Conservation (phyloP, 441 rosid genomes). For the Euphorbia schlechtendalii region DNA sequence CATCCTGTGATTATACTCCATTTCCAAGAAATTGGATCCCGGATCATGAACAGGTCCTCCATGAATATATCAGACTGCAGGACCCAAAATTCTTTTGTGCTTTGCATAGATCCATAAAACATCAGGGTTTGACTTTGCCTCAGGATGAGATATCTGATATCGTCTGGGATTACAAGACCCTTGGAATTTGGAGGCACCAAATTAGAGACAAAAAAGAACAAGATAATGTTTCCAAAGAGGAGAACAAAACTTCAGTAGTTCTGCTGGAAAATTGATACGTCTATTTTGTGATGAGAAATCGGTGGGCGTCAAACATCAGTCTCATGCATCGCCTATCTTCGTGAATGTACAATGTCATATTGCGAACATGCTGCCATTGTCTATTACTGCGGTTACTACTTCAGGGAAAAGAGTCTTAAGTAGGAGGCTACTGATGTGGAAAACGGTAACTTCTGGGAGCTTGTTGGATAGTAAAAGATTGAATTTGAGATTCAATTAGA, state of each 20-base stretch:
- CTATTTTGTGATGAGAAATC: not conserved
- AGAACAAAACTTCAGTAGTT: constrained; percentile 20
- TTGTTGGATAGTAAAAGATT: not conserved
- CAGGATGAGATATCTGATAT: constrained; percentile 81
- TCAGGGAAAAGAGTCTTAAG: not conserved
- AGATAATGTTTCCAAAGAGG: constrained; percentile 27
- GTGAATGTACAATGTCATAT: not conserved
- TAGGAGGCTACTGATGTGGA: too few species aligned
- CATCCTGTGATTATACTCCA: constrained; percentile 91
- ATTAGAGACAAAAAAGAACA: constrained; percentile 31
- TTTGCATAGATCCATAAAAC: constrained; percentile 58
- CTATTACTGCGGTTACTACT: not conserved
- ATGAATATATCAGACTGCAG: constrained; percentile 67
- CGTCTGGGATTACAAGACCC: constrained; percentile 85
- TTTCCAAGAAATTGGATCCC: constrained; percentile 91
- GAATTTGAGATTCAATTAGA: not conserved
- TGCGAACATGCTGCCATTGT: not conserved
- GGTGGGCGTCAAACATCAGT: not conserved
- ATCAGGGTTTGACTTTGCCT: constrained; percentile 55
- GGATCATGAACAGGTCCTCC: constrained; percentile 69
- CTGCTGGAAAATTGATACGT: not conserved
- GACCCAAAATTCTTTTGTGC: constrained; percentile 78
- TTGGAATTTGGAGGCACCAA: constrained; percentile 59
- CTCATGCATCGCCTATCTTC: not conserved
- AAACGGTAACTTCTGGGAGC: too few species aligned